A percentile compares a stretch with the other conserved stretches of the same genome.
Conservation (phyloP, 495 filamentous ascomycete genomes). For the Aspergillus saccharolyticus region DNA sequence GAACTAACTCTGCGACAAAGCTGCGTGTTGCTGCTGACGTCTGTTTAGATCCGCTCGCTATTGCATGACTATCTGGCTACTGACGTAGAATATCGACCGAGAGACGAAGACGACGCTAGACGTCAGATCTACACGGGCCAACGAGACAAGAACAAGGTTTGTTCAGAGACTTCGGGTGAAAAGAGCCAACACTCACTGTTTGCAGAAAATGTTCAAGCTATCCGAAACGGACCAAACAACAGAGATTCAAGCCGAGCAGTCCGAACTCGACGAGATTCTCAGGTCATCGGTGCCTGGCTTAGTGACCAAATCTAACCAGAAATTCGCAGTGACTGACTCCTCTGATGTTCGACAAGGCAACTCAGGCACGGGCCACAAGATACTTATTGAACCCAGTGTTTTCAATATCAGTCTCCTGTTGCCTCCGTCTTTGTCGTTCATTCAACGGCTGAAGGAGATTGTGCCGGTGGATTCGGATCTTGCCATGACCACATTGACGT, state of each 20-base stretch:
- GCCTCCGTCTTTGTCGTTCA: slow-evolving; percentile 87
- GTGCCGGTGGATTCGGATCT: slow-evolving; percentile 83
- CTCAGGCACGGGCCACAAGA: slow-evolving; percentile 69
- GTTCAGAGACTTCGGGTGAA: not conserved
- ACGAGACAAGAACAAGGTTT: slow-evolving; percentile 64
- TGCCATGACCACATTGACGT: slow-evolving; percentile 79
- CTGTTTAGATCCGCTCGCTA: slow-evolving; percentile 70
- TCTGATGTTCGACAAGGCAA: slow-evolving; percentile 39
- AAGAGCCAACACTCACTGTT: slow-evolving; percentile 14
- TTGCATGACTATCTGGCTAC: slow-evolving; percentile 96
- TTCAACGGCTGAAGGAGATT: slow-evolving; percentile 85
- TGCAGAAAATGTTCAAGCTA: slow-evolving; percentile 78
- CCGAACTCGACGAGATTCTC: slow-evolving; percentile 86
- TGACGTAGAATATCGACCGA: slow-evolving; percentile 63
- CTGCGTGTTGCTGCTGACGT: slow-evolving; percentile 25
- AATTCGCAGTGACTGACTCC: slow-evolving; percentile 31
- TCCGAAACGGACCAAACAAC: slow-evolving; percentile 72
- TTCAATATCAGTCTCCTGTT: slow-evolving; percentile 96
- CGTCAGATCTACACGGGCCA: slow-evolving; percentile 56
- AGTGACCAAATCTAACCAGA: slow-evolving; percentile 67
- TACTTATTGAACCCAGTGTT: slow-evolving; percentile 89
- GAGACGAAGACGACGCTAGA: slow-evolving; percentile 42
- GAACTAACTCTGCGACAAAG: not conserved
- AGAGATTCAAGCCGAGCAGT: slow-evolving; percentile 73
- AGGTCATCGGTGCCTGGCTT: slow-evolving; percentile 87